phyloP scores from a whole-genome alignment of 2,329 filamentous ascomycete species.

The Fusarium dimerum region DNA sequence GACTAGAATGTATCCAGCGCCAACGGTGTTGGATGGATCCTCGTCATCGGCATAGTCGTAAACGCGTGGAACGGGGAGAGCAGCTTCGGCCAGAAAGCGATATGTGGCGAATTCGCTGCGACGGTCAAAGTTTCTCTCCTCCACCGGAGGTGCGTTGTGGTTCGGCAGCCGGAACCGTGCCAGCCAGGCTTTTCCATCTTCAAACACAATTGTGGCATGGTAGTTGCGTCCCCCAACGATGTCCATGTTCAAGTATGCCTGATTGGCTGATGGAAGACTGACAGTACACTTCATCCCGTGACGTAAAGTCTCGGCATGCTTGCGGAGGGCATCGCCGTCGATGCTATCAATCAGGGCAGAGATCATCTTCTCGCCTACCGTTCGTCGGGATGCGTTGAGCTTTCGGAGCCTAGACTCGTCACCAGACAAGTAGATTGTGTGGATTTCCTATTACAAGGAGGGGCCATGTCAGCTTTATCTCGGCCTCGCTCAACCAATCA shows the following conservation, averaged over 20 bases:
- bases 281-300: constrained; percentile 12
- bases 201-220: constrained; percentile 14
- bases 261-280: constrained; percentile 12
- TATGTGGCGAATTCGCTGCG: constrained; percentile 16
- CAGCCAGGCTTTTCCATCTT: constrained; percentile 15
- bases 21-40: constrained; percentile 11
- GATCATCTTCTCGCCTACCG: constrained; percentile 16
- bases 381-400: constrained; percentile 15
- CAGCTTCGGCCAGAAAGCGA: constrained; percentile 12
- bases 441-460: constrained; percentile 9
- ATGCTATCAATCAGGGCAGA: constrained; percentile 17
- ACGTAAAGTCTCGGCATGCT: constrained; percentile 15
- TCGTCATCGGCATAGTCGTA: constrained; percentile 13
- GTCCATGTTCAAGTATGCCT: constrained; percentile 15
- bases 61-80: constrained; percentile 14
- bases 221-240: constrained; percentile 13
- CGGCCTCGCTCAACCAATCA: constrained; percentile 7
- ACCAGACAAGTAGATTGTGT: constrained; percentile 10
- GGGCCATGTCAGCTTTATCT: constrained; percentile 8
- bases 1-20: constrained; percentile 12
- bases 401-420: constrained; percentile 12
- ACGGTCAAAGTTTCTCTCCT: constrained; percentile 15
- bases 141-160: constrained; percentile 13
- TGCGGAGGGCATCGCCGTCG: constrained; percentile 12
- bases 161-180: constrained; percentile 18